Evolutionary conservation across 2,329 filamentous ascomycete species (phyloP).

Genomic region (Apiospora pterosperma): DNA sequence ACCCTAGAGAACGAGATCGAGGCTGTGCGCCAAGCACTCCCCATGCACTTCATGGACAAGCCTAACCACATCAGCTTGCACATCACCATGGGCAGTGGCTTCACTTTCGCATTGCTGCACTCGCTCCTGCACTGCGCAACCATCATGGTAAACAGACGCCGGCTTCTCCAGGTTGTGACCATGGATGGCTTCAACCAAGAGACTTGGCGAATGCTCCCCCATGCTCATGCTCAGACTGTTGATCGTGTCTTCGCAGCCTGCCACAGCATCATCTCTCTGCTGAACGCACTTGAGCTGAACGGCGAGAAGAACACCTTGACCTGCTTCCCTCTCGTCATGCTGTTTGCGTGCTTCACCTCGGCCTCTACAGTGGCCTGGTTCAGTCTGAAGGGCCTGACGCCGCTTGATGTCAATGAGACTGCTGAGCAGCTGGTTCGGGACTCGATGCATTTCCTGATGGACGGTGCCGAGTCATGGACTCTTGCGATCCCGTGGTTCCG

Average conservation of each 20-base stretch:
- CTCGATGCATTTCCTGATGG: constrained; percentile 55
- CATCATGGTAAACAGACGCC: constrained; percentile 58
- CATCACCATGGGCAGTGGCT: constrained; percentile 62
- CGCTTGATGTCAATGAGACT: constrained; percentile 53
- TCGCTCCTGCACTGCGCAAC: constrained; percentile 58
- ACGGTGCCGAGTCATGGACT: constrained; percentile 58
- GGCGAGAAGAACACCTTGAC: constrained; percentile 55
- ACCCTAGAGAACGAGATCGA: constrained; percentile 53
- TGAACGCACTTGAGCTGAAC: constrained; percentile 52
- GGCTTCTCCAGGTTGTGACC: constrained; percentile 55
- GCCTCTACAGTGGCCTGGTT: constrained; percentile 60
- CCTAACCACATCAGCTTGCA: constrained; percentile 58
- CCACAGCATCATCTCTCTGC: constrained; percentile 54
- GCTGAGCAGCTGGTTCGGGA: constrained; percentile 55
- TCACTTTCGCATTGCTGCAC: constrained; percentile 61
- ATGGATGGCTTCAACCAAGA: constrained; percentile 49
- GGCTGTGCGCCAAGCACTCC: constrained; percentile 48
- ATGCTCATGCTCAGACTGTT: constrained; percentile 48
- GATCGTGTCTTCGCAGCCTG: constrained; percentile 57
- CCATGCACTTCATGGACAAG: constrained; percentile 59
- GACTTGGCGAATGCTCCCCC: constrained; percentile 47
- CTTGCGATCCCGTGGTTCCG: constrained; percentile 58
- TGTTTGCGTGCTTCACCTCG: constrained; percentile 59
- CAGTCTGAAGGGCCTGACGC: constrained; percentile 58
- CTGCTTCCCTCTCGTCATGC: constrained; percentile 62